Evolutionary conservation across 164 flowering plant genomes (phyloP), one percentile per base, ranked within the genome.

Genomic region (Tetracentron sinense): DNA sequence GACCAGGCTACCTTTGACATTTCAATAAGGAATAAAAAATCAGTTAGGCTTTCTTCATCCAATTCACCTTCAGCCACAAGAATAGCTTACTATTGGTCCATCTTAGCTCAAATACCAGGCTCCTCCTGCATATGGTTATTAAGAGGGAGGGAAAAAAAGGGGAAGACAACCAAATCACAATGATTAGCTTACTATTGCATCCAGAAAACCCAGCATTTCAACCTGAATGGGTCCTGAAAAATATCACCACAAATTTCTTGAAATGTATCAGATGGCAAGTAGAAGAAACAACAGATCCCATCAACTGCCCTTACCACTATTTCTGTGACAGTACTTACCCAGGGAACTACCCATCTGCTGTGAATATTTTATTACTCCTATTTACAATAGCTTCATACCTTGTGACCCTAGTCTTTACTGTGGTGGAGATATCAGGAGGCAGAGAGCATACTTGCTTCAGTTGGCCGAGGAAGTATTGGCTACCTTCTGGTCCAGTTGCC

Each of bases 401-500:
- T 7, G 29, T 68, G 23, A 75, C 80, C 4, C 27, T 79, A 0
- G 25, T 70, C 31, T 23, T 75, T 17, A 68, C 72, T 29, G 52
- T 65, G 14, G 4, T 49, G 31, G 79, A 73, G 17, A 54, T 70
- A 8, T 61, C 46, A 0, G 29, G 70, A 46, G 52, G 51, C 27
- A 71, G 54, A 54, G 30, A 61, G 4, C 38, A 42, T 30, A 2
- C 54, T 28, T n/a, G 19, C 42, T 46, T 53, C 31, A 60, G 51
- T 52, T 51, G 35, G 11, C 31, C 69, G 14, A 29, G 55, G 60
- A 68, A 78, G 46, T 79, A 31, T 56, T 70, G 81, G 64, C 59
- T 81, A n/a, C 85, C 87, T 12, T 81, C 85, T 11, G 83, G 87
- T 33, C 87, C 87, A 16, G 14, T 83, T 52, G 66, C 62, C 23